Base-by-base conservation (phyloP, 1,284 basidiomycete genomes). In the Lentinula novae-zelandiae region DNA sequence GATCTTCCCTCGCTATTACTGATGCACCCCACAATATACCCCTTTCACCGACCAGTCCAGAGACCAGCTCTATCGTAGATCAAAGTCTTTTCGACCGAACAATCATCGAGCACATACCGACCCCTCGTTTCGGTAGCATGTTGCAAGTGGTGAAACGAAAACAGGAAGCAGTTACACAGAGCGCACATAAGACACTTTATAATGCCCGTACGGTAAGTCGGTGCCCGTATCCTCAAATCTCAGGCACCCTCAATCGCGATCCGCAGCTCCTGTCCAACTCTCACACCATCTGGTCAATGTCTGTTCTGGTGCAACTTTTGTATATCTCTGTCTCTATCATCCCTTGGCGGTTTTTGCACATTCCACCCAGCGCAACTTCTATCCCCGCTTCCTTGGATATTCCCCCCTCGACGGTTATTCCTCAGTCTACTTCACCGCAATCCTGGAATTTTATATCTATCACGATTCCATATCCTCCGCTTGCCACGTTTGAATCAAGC, bases 211-310 rank as follows among this genome's bases (percentile, higher is more conserved):
- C 67, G 49, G 82, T 83, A 64, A 44, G 80, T 73, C 27, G 17
- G 31, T 15, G 27, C 40, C 34, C 27, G 40, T 50, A 53, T 60
- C 60, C 67, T 48, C 67, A n/a, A 15, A 10, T 49, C 52, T 40
- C 58, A 63, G 27, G 60, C 5, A 22, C 53, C 13, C 33, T 36
- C 61, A 62, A 22, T 61, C 61, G 50, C 55, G 49, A 27, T 58
- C 15, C 40, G 3, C 36, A 85, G 83, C 78, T 78, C 60, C 71
- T 85, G 5, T 86, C 84, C n/a, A 80, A 79, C 62, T 82, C 84
- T 1, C 73, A 75, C 33, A 82, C 82, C 58, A 81, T 86, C 48
- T 82, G 78, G 75, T 73, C 75, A 13, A 60, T 81, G 33, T 81
- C 81, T 0, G 75, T 76, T 10, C 55, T 81, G 12, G 64, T 75